phyloP scores from a whole-genome alignment of 306 rosid species.

The Echinosophora koreensis region DNA sequence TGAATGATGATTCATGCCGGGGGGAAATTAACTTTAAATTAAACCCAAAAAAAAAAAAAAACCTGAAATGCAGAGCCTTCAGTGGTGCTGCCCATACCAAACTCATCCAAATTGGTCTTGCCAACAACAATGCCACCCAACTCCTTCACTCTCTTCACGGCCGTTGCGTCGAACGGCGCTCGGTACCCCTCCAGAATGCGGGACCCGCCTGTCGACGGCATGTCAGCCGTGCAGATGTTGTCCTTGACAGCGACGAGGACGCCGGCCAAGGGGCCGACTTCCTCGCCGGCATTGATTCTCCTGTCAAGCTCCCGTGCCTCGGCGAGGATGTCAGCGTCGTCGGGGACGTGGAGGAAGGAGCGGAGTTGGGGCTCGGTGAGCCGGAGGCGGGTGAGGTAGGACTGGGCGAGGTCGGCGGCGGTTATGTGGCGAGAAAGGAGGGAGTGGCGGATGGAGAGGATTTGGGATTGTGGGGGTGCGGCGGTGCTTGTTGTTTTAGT shows the following conservation, averaged over 20 bases:
- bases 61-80: constrained; percentile 98
- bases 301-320: constrained; percentile 69
- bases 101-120: constrained; percentile 95
- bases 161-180: constrained; percentile 93
- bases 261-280: constrained; percentile 85
- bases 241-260: constrained; percentile 90
- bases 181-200: constrained; percentile 76
- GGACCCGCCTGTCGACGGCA: constrained; percentile 95
- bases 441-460: constrained; percentile 78
- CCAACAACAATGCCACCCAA: constrained; percentile 87
- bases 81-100: constrained; percentile 98
- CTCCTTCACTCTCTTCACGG: constrained; percentile 75
- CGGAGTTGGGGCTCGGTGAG: constrained; percentile 76
- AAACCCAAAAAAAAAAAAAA: background rate
- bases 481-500: constrained; percentile 8
- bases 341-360: constrained; percentile 84
- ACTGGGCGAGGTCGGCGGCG: constrained; percentile 69
- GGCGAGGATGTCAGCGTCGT: constrained; percentile 49
- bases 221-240: constrained; percentile 85
- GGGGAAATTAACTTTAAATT: background rate
- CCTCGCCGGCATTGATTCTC: constrained; percentile 60
- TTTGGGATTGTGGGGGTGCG: constrained; percentile 66
- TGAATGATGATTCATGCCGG: background rate
- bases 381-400: constrained; percentile 76
- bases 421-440: constrained; percentile 76